phyloP scores from a whole-genome alignment of 2,329 filamentous ascomycete species.

The Zasmidium angulare region DNA sequence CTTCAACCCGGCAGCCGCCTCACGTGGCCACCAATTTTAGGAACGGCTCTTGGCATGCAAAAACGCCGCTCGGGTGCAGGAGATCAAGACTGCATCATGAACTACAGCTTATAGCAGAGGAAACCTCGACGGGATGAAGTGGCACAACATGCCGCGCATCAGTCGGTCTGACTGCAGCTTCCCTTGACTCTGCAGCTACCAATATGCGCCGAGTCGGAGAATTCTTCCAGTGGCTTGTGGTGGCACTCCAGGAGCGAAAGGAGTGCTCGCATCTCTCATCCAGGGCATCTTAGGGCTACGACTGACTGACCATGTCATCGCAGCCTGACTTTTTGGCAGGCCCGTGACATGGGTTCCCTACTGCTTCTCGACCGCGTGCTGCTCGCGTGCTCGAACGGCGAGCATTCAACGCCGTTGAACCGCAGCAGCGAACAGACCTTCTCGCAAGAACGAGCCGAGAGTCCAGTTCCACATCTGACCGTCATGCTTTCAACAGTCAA shows the following conservation, averaged over 20 bases:
- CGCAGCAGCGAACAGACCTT: not conserved
- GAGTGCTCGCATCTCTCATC: not conserved
- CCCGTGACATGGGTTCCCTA: not conserved
- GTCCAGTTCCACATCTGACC: not conserved
- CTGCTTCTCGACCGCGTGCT: not conserved
- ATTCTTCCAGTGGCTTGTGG: not conserved
- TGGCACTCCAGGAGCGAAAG: not conserved
- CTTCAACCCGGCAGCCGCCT: not conserved
- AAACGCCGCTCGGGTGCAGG: not conserved
- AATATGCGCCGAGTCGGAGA: not conserved
- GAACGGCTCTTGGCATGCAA: not conserved
- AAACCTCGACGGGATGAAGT: not conserved
- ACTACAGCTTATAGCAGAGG: not conserved
- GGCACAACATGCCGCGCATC: no score
- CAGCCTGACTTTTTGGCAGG: not conserved
- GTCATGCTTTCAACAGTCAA: not conserved
- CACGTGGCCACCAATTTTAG: not conserved
- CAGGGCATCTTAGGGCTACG: no score
- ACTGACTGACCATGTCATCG: no score
- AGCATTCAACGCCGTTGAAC: not conserved
- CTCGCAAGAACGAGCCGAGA: not conserved
- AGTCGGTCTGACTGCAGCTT: not conserved
- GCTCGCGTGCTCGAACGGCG: not conserved
- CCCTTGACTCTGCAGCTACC: not conserved
- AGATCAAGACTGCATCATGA: not conserved